Evolutionary conservation across 2,329 filamentous ascomycete genomes (phyloP).

Genomic region (Ascochyta viciae-villosae): DNA sequence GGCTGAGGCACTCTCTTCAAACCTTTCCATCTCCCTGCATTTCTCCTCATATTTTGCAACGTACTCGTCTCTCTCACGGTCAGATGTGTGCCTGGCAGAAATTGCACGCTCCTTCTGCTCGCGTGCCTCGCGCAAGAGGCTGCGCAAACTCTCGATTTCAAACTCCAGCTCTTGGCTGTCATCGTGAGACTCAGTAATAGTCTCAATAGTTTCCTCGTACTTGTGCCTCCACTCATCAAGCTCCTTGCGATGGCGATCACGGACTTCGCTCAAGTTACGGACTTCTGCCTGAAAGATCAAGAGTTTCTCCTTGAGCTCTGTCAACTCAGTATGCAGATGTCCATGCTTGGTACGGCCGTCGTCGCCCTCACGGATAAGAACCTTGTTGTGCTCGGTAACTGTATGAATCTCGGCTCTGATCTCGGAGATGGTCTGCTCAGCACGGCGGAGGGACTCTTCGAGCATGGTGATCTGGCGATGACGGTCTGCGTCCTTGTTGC

Average conservation of each 20-base stretch:
- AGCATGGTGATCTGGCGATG: conserved; percentile 27
- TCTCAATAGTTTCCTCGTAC: conserved; percentile 33
- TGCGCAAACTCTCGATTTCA: conserved; percentile 31
- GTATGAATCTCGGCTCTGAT: conserved; percentile 25
- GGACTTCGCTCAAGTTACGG: conserved; percentile 25
- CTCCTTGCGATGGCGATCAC: conserved; percentile 29
- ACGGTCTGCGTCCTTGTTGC: conserved; percentile 22
- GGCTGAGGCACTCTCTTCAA: conserved; percentile 25
- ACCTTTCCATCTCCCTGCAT: conserved; percentile 33
- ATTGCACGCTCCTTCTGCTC: conserved; percentile 37
- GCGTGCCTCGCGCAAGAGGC: conserved; percentile 29
- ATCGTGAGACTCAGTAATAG: conserved; percentile 30
- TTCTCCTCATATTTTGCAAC: conserved; percentile 35
- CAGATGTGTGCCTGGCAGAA: conserved; percentile 28
- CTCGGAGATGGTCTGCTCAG: conserved; percentile 23
- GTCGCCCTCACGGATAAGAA: conserved; percentile 26
- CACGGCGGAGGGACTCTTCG: conserved; percentile 31
- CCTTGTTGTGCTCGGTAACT: conserved; percentile 28
- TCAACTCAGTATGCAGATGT: conserved; percentile 22
- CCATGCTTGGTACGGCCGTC: conserved; percentile 26
- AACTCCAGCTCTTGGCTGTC: conserved; percentile 31
- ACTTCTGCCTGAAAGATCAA: conserved; percentile 30
- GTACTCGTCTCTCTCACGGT: conserved; percentile 33
- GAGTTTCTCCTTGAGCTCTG: conserved; percentile 24
- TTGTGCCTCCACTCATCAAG: conserved; percentile 33